Evolutionary conservation across 768 basidiomycete species (phyloP).

Genomic region (Coprinopsis marcescibilis): DNA sequence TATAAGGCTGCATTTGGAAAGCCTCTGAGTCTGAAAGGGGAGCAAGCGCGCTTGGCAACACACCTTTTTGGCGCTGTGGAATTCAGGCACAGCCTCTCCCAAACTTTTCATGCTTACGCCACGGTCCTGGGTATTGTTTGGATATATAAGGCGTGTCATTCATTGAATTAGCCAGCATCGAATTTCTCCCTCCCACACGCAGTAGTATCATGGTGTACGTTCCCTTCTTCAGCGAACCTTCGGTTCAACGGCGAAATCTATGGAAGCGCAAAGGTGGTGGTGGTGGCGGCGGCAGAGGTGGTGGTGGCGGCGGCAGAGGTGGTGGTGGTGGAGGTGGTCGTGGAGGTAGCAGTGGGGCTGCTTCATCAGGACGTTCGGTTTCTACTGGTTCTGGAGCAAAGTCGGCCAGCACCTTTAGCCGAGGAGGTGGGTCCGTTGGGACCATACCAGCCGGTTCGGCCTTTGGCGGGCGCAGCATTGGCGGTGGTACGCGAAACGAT

Average conservation of each 20-base stretch:
- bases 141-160: no score
- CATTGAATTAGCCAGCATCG: conserved; percentile 20
- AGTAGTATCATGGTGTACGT: conserved; percentile 17
- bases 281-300: conserved; percentile 6
- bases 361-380: no score
- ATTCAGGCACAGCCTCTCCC: no score
- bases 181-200: not conserved
- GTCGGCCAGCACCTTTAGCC: not conserved
- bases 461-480: not conserved
- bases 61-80: no score
- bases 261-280: conserved; percentile 25
- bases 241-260: conserved; percentile 12
- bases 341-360: conserved; percentile 1
- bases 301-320: conserved; percentile 1
- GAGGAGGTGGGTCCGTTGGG: not conserved
- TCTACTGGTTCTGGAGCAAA: not conserved
- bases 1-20: no score
- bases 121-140: no score
- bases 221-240: conserved; percentile 22
- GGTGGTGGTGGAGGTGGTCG: conserved; percentile 10
- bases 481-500: conserved; percentile 1
- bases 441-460: not conserved
- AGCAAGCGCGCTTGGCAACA: no score
- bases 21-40: no score
- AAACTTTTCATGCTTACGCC: no score